phyloP scores from a whole-genome alignment of 768 basidiomycete species.

The Solioccasus polychromus region DNA sequence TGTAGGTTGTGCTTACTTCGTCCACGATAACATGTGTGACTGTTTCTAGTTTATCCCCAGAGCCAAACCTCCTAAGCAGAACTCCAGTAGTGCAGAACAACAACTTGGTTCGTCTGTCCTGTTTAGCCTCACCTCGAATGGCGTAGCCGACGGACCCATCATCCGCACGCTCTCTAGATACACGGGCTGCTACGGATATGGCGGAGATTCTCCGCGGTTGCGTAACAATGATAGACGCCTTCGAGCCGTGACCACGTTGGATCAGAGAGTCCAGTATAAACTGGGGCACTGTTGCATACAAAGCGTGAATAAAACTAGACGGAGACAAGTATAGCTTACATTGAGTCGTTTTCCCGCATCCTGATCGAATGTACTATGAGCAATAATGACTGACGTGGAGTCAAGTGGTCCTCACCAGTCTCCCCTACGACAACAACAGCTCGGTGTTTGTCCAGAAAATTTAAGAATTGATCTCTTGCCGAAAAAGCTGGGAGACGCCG shows the following conservation, averaged over 20 bases:
- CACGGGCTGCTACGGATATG: conserved; percentile 82
- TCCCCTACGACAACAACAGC: conserved; percentile 89
- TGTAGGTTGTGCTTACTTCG: conserved; percentile 52
- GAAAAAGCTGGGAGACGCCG: conserved; percentile 74
- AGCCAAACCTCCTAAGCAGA: conserved; percentile 74
- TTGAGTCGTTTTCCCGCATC: conserved; percentile 92
- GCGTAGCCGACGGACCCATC: conserved; percentile 85
- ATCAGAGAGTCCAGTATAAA: conserved; percentile 88
- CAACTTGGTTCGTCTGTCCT: conserved; percentile 63
- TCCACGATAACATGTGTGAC: conserved; percentile 89
- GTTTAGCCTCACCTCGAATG: conserved; percentile 82
- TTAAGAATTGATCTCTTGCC: conserved; percentile 60
- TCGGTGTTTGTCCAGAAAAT: conserved; percentile 51
- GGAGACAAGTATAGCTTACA: conserved; percentile 36
- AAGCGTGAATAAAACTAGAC: not conserved
- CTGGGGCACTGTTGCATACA: conserved; percentile 62
- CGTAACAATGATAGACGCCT: conserved; percentile 77
- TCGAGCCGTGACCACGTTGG: conserved; percentile 51
- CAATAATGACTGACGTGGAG: not conserved
- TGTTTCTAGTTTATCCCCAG: conserved; percentile 64
- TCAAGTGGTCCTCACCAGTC: conserved; percentile 51
- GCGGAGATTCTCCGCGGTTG: conserved; percentile 90
- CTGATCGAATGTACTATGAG: conserved; percentile 33
- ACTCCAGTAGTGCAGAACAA: conserved; percentile 95
- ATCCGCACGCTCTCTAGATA: conserved; percentile 74